These are phyloP conservation scores for Pythium aristosporum DNA, from an alignment of 352 stramenopile species.

Conservation along the genomic window DNA sequence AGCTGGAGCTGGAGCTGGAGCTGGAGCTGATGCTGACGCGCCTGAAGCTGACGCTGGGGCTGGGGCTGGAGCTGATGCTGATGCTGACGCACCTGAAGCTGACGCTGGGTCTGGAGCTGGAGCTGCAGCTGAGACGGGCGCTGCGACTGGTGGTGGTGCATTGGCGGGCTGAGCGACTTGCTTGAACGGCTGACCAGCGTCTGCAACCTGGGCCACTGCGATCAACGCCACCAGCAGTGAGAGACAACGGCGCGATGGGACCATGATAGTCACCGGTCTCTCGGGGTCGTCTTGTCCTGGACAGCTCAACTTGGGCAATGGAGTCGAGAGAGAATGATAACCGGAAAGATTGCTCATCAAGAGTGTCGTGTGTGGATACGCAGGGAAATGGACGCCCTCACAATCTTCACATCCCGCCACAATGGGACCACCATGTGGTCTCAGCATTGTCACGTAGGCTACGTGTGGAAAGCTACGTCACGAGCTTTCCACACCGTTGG, in stretches of 20 bases:
- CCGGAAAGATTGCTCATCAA: neutral
- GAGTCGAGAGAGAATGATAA: neutral
- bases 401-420: too few species aligned
- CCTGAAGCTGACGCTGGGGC: neutral
- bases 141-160: neutral
- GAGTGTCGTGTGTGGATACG: neutral
- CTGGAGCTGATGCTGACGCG: neutral
- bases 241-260: neutral
- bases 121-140: neutral
- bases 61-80: neutral
- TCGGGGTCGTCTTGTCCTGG: neutral
- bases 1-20: neutral
- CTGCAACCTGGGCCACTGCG: neutral
- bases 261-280: neutral
- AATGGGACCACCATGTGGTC: too few species aligned
- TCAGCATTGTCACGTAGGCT: too few species aligned
- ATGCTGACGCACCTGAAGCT: neutral
- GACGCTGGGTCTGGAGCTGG: neutral
- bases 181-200: conserved; percentile 12
- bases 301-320: conserved; percentile 7
- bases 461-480: too few species aligned
- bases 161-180: conserved; percentile 15
- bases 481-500: neutral
- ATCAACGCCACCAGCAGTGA: conserved; percentile 4
- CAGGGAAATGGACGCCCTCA: neutral